Percentiles rank a stretch among this genome's conserved stretches.
Evolutionary conservation across 805 yeast genomes (phyloP).

Genomic region (Saccharomyces mikatae): DNA sequence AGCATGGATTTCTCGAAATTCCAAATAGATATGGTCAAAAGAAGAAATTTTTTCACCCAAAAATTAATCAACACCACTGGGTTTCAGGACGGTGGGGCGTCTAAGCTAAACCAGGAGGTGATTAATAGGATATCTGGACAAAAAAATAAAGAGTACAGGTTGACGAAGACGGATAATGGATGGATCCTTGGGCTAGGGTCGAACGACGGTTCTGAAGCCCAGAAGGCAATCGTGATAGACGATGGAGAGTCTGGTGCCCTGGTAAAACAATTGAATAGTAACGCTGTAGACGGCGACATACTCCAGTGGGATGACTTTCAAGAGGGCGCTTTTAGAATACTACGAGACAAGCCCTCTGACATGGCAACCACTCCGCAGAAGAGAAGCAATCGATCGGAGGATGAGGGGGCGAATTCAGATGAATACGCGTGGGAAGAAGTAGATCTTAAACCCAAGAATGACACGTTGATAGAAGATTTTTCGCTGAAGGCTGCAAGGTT

Average conservation of each 20-base stretch:
- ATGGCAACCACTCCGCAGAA: constrained; percentile 6
- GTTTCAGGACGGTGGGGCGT: constrained; percentile 47
- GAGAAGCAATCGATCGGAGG: constrained; percentile 18
- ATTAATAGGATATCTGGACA: constrained; percentile 69
- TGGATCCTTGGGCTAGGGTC: constrained; percentile 65
- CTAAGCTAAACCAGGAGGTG: constrained; percentile 24
- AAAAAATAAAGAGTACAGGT: constrained; percentile 62
- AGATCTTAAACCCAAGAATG: constrained; percentile 28
- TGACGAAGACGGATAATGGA: constrained; percentile 72
- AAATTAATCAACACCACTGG: constrained; percentile 77
- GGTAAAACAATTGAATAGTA: neutral
- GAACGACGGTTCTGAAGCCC: constrained; percentile 33
- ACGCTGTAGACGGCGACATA: neutral
- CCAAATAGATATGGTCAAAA: constrained; percentile 87
- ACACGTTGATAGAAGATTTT: constrained; percentile 26
- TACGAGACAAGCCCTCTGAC: constrained; percentile 1
- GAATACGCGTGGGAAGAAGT: constrained; percentile 70
- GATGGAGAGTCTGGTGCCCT: constrained; percentile 18
- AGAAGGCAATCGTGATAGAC: constrained; percentile 46
- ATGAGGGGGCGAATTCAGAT: constrained; percentile 29
- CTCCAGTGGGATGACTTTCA: neutral
- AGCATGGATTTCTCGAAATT: constrained; percentile 86
- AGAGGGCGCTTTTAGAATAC: neutral
- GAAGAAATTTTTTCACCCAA: constrained; percentile 86
- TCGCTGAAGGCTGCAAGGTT: constrained; percentile 38